These are phyloP conservation scores for Botrytis deweyae DNA, from an alignment of 2,329 filamentous ascomycete species.

Conservation along the genomic window DNA sequence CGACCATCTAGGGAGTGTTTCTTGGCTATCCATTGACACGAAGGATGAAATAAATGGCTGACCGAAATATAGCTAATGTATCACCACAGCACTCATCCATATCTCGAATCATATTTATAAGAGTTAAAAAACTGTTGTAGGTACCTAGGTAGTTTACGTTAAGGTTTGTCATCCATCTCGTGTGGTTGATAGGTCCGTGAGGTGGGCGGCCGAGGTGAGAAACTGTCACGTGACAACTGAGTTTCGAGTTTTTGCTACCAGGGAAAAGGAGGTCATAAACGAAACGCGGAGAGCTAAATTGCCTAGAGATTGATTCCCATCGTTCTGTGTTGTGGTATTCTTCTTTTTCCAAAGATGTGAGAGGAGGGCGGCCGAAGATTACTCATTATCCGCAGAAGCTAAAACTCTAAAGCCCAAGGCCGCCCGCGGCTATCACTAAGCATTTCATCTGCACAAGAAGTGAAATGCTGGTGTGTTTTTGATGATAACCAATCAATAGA, in stretches of 20 bases:
- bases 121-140: neutral
- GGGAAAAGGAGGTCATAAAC: neutral
- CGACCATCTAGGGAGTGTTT: neutral
- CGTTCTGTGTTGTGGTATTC: neutral
- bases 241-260: neutral
- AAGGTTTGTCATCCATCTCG: neutral
- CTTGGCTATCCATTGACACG: neutral
- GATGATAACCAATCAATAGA: neutral
- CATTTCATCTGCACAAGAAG: neutral
- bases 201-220: neutral
- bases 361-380: neutral
- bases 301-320: too few relatives aligned
- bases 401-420: neutral
- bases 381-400: neutral
- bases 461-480: neutral
- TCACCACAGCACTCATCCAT: neutral
- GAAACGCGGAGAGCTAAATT: neutral
- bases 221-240: rapidly evolving
- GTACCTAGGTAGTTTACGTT: neutral
- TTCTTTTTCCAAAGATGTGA: neutral
- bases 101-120: neutral
- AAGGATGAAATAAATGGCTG: neutral
- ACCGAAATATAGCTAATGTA: neutral
- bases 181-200: neutral
- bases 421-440: neutral